Conservation (phyloP, 2,329 filamentous ascomycete species). For the Colletotrichum shisoi region DNA sequence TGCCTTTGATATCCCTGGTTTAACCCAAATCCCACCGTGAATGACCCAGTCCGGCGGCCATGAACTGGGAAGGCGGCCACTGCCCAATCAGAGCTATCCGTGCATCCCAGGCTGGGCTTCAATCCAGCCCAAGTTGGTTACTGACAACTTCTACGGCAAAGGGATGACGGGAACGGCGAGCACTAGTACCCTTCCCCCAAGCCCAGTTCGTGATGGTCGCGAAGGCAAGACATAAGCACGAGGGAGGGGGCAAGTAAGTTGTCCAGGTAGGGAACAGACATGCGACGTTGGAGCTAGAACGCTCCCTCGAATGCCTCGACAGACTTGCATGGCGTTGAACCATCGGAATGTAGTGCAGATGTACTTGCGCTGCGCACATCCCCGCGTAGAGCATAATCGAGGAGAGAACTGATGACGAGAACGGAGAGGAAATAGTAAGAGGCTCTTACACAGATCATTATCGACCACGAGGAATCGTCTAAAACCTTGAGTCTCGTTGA, state of each 20-base stretch:
- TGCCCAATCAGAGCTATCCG: neutral
- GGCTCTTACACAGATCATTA: neutral
- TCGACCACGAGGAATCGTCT: neutral
- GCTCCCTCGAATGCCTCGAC: constrained; percentile 3
- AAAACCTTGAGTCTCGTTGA: neutral
- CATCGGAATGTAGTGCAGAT: neutral
- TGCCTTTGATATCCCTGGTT: constrained; percentile 27
- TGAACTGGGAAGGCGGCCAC: neutral
- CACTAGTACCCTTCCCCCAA: neutral
- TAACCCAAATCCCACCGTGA: constrained; percentile 15
- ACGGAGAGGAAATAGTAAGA: neutral
- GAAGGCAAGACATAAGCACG: neutral
- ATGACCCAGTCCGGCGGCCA: neutral
- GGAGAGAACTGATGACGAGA: neutral
- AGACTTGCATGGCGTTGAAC: neutral
- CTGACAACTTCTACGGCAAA: neutral
- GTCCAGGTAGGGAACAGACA: neutral
- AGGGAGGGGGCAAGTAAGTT: neutral
- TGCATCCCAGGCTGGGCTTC: neutral
- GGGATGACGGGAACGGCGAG: neutral
- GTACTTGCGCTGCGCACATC: neutral
- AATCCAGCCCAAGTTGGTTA: neutral
- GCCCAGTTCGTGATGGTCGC: neutral
- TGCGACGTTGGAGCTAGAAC: neutral
- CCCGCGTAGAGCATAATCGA: neutral